Conservation (phyloP, 768 basidiomycete genomes). For the Leccinum disarticulatum region DNA sequence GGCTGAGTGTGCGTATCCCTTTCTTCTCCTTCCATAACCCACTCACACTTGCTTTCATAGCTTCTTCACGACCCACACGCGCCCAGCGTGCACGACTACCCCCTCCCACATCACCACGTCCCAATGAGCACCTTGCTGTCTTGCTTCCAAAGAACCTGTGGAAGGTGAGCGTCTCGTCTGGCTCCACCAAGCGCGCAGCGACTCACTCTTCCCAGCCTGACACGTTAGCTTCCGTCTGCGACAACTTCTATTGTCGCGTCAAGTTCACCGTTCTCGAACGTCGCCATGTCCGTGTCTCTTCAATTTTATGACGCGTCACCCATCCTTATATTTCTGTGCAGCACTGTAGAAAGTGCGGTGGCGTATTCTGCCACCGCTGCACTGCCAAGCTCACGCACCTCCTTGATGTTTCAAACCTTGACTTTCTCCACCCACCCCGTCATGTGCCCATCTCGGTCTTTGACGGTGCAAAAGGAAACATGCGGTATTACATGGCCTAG, state of each 20-base stretch:
- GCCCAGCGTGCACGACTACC: conserved; percentile 17
- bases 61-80: conserved; percentile 22
- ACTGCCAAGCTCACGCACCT: conserved; percentile 58
- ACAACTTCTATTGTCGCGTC: conserved; percentile 69
- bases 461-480: no score
- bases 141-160: no score
- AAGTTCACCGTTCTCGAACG: conserved; percentile 70
- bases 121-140: no score
- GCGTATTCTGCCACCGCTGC: conserved; percentile 69
- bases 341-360: conserved; percentile 87
- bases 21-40: neutral
- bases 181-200: neutral
- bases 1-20: conserved; percentile 16
- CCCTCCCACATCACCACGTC: conserved; percentile 24
- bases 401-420: conserved; percentile 69
- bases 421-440: conserved; percentile 71
- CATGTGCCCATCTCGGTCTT: conserved; percentile 58
- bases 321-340: conserved; percentile 32
- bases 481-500: no score
- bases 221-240: conserved; percentile 58
- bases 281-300: conserved; percentile 57
- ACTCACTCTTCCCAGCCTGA: conserved; percentile 51
- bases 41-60: conserved; percentile 11
- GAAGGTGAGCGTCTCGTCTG: conserved; percentile 35
- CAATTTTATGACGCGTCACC: conserved; percentile 1